Base-by-base conservation (phyloP, 805 yeast species). In the Cephaloascus fragrans region DNA sequence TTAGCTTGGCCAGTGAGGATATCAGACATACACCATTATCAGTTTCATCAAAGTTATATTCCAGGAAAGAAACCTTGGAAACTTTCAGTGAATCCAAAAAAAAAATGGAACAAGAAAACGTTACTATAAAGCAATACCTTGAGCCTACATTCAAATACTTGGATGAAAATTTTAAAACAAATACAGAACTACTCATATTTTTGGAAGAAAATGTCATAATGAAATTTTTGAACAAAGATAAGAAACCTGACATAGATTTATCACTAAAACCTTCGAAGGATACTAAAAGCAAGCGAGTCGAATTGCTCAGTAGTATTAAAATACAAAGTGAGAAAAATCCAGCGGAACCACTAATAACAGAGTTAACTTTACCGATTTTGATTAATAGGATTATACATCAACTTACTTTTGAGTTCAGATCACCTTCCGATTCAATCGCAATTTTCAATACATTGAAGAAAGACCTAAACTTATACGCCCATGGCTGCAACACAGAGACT, bases 401-500 rank as follows among this genome's bases (percentile, higher is more conserved):
- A 31, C n/a, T 31, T 6, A n/a, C n/a, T 14, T 31, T 31, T 16
- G 33, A 31, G 33, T 31, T 31, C 33, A 14, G 33, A 6, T 31
- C n/a, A 6, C 33, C 33, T 6, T n/a, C 18, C 6, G 33, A 31
- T 31, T 6, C 33, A n/a, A 8, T 31, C 8, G 5, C 33, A 9
- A 14, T 31, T 14, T 31, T 31, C 33, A 31, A 31, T 16, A 31
- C 15, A 31, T 8, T 31, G 15, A 31, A 31, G 33, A 31, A 31
- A 16, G 18, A 31, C 33, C n/a, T 31, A 16, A n/a, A n/a, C 17
- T 31, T 31, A 8, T 67, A 57, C 41, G 49, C 61, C 29, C 50
- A 53, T 17, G 55, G 68, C 2, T 61, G 69, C 37, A 57, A 66
- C 3, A 58, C 57, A 10, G 63, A 53, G 10, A 64, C 62, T 4